Percentiles rank a stretch among this genome's conserved stretches.
Evolutionary conservation across 1,284 basidiomycete genomes (phyloP).

Genomic region (Salmacisia buchloeana): DNA sequence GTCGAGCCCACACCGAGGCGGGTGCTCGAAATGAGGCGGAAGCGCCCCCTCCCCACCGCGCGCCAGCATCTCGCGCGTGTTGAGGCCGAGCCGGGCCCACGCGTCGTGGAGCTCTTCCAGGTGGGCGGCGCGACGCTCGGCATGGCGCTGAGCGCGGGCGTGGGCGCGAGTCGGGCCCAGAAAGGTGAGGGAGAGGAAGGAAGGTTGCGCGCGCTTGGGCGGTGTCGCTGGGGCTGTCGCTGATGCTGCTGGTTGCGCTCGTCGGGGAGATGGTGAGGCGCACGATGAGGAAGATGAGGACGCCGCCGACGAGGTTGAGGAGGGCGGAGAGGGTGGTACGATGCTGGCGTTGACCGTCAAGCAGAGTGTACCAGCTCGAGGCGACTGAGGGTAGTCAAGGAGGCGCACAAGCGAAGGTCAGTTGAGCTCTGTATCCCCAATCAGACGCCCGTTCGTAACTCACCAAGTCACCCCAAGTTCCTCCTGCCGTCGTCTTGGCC

Average conservation of each 20-base stretch:
- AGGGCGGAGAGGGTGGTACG: too few species aligned
- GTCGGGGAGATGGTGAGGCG: background rate
- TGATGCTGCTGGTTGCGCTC: background rate
- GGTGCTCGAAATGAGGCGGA: background rate
- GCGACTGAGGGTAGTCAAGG: background rate
- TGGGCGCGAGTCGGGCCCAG: background rate
- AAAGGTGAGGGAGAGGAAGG: background rate
- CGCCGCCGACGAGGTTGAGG: too few species aligned
- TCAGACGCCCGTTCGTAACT: background rate
- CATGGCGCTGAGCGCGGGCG: background rate
- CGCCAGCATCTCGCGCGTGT: conserved; percentile 1
- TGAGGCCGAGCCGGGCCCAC: background rate
- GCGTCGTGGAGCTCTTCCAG: background rate
- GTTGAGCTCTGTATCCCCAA: background rate
- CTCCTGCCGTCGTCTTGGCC: background rate
- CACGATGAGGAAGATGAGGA: background rate
- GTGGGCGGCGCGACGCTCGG: background rate
- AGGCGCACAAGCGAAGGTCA: background rate
- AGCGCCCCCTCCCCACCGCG: background rate
- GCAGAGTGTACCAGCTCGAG: background rate
- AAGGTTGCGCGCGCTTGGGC: background rate
- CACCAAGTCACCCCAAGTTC: background rate
- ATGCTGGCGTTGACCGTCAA: background rate
- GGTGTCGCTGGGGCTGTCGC: background rate
- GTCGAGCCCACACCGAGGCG: background rate